Base-by-base conservation (phyloP, 169 alveolate genomes). In the Cryptosporidium canis region DNA sequence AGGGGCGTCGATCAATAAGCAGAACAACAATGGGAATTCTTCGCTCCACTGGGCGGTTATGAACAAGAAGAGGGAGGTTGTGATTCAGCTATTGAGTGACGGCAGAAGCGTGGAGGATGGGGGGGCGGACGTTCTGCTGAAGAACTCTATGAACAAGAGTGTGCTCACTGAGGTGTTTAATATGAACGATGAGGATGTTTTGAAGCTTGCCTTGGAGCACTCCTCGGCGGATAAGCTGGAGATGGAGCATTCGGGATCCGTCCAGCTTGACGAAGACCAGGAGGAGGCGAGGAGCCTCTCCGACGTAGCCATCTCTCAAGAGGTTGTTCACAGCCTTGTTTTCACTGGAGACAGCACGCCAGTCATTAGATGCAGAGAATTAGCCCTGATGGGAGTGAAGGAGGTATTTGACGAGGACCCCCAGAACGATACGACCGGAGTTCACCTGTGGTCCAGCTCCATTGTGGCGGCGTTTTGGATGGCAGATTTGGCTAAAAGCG, bases 371-470 rank as follows among this genome's bases (percentile, higher is more conserved):
- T 77, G 87, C 31, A 77, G 87, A 37, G 87, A 77, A n/a, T 7
- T 77, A 21, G 87, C 87, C 12, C 35, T 77, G 12, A 61, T 29
- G 55, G 72, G 72, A 37, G 33, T 77, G 12, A 55, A 77, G 1
- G 64, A 77, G 27, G 87, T 77, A 16, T 77, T 77, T 77, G 63
- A 55, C 31, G 58, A 61, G 24, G 39, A 77, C 29, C 87, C 87
- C 14, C 43, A 43, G 24, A 63, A 77, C 45, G 87, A 77, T 43
- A 77, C 87, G 3, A 77, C 87, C 11, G 87, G 87, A 39, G 72
- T 58, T 9, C 87, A 77, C 37, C 14, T 77, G n/a, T 77, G 87
- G 87, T 77, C 87, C 24, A 77, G 87, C 41, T 77, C 87, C 7
- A 77, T 77, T 16, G 87, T 77, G 12, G 87, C 77, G 16, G 35